phyloP scores from a whole-genome alignment of 306 rosid genomes.

The Corylus heterophylla region DNA sequence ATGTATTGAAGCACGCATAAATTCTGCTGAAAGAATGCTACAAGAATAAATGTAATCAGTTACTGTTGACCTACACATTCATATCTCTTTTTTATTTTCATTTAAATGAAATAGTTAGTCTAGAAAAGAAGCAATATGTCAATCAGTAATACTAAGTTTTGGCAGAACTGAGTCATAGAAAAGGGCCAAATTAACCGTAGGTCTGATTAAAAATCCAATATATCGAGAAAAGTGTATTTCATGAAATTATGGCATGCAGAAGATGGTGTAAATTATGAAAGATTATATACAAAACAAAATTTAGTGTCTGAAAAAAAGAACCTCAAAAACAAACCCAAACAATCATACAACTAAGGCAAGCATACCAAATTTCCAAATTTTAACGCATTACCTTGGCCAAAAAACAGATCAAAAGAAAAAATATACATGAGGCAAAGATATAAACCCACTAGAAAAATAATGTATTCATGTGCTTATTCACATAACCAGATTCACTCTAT shows the following conservation, averaged over 20 bases:
- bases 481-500: no score
- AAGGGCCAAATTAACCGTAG: not conserved
- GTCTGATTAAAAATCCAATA: not conserved
- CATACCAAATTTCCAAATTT: not conserved
- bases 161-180: not conserved
- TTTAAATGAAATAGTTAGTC: not conserved
- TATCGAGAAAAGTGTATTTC: not conserved
- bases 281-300: not conserved
- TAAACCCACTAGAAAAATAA: no score
- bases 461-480: no score
- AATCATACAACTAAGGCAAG: not conserved
- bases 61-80: slow-evolving; percentile 23
- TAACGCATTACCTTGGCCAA: no score
- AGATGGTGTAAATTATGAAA: not conserved
- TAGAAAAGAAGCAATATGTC: not conserved
- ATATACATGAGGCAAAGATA: no score
- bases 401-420: no score
- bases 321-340: not conserved
- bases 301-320: not conserved
- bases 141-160: not conserved
- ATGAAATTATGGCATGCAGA: not conserved
- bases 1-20: slow-evolving; percentile 74
- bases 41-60: slow-evolving; percentile 58
- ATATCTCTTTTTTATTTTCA: not conserved
- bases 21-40: slow-evolving; percentile 98